A percentile compares a stretch with the other conserved stretches of the same genome.
These are phyloP conservation scores for Tympanopsis confertula DNA, from an alignment of 2,329 filamentous ascomycete genomes.

Conservation along the genomic window DNA sequence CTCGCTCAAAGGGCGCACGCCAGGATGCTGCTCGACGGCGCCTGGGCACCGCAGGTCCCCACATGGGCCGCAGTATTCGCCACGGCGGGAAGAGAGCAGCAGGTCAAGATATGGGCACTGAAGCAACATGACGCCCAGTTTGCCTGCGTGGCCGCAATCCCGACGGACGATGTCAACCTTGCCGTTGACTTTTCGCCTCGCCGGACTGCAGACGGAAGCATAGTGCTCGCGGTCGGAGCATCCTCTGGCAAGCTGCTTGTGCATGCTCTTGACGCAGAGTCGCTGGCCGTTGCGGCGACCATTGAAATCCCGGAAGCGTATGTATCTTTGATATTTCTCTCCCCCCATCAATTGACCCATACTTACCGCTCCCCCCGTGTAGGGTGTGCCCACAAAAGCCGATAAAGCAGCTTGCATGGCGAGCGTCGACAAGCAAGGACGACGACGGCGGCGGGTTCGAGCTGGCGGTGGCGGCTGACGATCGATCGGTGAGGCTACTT, in stretches of 20 bases:
- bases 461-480: slow-evolving; percentile 15
- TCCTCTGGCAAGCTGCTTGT: slow-evolving; percentile 22
- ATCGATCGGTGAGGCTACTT: not conserved
- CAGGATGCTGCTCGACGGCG: slow-evolving; percentile 80
- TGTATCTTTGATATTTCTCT: too few relatives aligned
- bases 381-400: slow-evolving; percentile 50
- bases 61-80: slow-evolving; percentile 48
- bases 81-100: slow-evolving; percentile 83
- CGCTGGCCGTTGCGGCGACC: slow-evolving; percentile 14
- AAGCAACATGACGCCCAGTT: slow-evolving; percentile 25
- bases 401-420: slow-evolving; percentile 60
- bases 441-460: slow-evolving; percentile 10
- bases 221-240: slow-evolving; percentile 18
- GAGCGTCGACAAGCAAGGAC: slow-evolving; percentile 26
- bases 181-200: slow-evolving; percentile 54
- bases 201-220: slow-evolving; percentile 13
- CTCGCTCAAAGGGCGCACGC: slow-evolving; percentile 75
- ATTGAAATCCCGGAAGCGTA: too few relatives aligned
- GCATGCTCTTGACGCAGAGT: slow-evolving; percentile 43
- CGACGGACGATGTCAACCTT: slow-evolving; percentile 52
- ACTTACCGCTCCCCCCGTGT: too few relatives aligned
- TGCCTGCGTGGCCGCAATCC: slow-evolving; percentile 36
- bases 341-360: too few relatives aligned
- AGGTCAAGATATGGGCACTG: slow-evolving; percentile 58
- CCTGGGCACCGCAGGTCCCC: slow-evolving; percentile 56